Conservation (phyloP, 208 protist species). For the Angomonas ambiguus region DNA sequence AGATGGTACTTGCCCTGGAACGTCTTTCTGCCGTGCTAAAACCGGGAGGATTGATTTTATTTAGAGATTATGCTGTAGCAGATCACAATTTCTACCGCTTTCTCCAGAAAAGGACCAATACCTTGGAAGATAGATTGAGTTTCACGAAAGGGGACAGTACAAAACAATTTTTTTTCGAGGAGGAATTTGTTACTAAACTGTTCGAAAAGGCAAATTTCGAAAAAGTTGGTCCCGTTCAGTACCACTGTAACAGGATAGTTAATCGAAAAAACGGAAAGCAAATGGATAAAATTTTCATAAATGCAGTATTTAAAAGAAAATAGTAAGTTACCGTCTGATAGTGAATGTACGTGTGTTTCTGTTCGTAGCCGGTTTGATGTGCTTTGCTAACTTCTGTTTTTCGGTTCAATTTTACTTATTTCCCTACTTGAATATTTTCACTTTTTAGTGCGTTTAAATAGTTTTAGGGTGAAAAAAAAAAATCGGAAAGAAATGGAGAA, state of each 20-base stretch:
- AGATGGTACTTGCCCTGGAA: conserved; percentile 50
- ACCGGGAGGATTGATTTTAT: conserved; percentile 43
- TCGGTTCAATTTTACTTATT: not conserved
- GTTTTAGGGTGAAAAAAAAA: conserved; percentile 4
- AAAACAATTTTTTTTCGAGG: conserved; percentile 70
- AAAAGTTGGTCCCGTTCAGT: conserved; percentile 23
- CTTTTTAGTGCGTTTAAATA: not conserved
- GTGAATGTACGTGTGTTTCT: too few species aligned
- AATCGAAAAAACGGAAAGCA: conserved; percentile 79
- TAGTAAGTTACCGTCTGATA: not conserved
- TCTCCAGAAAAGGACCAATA: conserved; percentile 33
- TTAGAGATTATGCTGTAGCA: conserved; percentile 71
- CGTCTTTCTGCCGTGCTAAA: conserved; percentile 38
- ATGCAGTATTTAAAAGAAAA: conserved; percentile 49
- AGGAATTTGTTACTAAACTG: conserved; percentile 35
- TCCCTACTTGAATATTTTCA: not conserved
- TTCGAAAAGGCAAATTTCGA: conserved; percentile 43
- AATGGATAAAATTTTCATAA: conserved; percentile 89
- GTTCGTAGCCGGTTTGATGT: too few species aligned
- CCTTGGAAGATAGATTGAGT: conserved; percentile 12
- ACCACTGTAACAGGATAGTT: conserved; percentile 80
- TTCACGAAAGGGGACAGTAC: conserved; percentile 76
- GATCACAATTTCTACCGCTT: conserved; percentile 86
- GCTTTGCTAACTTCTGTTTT: too few species aligned
- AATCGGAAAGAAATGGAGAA: conserved; percentile 8